A percentile compares a stretch with the other conserved stretches of the same genome.
Conservation (phyloP, 176 grass and related monocot genomes). For the Triticum urartu region DNA sequence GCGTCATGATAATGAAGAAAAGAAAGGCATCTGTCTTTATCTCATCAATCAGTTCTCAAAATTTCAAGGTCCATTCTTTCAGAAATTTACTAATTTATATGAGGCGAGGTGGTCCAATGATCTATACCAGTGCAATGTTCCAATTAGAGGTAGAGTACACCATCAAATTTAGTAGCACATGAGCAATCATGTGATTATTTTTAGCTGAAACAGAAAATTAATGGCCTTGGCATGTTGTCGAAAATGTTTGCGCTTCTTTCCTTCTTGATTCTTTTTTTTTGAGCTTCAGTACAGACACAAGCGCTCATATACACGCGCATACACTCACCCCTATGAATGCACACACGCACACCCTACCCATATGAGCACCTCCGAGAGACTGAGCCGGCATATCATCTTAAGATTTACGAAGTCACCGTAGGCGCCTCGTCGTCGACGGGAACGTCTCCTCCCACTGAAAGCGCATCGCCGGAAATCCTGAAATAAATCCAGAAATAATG, state of each 20-base stretch:
- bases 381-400: too few relatives aligned
- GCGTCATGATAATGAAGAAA: background rate
- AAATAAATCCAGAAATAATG: too few relatives aligned
- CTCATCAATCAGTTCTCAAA: background rate
- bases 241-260: background rate
- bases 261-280: background rate
- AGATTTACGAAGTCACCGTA: too few relatives aligned
- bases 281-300: too few relatives aligned
- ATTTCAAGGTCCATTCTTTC: background rate
- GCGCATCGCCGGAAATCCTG: too few relatives aligned
- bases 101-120: background rate
- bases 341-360: too few relatives aligned
- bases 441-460: too few relatives aligned
- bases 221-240: background rate
- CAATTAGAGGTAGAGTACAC: background rate
- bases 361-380: too few relatives aligned
- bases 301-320: too few relatives aligned
- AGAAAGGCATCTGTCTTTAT: background rate
- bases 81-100: background rate
- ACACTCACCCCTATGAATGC: too few relatives aligned
- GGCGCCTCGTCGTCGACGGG: too few relatives aligned
- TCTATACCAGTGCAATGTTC: background rate
- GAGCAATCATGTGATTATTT: background rate
- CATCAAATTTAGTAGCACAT: background rate
- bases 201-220: background rate